Evolutionary conservation across 1,284 basidiomycete genomes (phyloP).

Genomic region (Boletus sp.): DNA sequence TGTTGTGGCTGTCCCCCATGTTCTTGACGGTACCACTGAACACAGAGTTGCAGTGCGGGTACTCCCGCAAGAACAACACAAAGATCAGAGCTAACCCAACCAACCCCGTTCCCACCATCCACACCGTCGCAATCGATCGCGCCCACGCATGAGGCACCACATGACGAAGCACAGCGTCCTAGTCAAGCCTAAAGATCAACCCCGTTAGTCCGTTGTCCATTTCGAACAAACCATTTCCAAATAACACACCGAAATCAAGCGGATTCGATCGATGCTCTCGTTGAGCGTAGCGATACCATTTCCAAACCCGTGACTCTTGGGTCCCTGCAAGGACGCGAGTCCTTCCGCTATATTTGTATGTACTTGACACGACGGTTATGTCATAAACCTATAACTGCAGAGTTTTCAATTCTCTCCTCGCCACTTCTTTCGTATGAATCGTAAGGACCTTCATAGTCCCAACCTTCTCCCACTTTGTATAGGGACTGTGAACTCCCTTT

Average conservation of each 20-base stretch:
- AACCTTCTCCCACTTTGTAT: constrained; percentile 12
- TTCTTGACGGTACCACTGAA: constrained; percentile 38
- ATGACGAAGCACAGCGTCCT: constrained; percentile 55
- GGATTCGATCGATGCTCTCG: constrained; percentile 56
- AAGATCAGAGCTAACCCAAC: constrained; percentile 58
- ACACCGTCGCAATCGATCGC: constrained; percentile 67
- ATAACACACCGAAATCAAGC: constrained; percentile 53
- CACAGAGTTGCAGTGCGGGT: constrained; percentile 57
- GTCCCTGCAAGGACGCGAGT: too few species aligned
- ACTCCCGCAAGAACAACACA: constrained; percentile 58
- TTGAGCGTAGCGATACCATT: constrained; percentile 56
- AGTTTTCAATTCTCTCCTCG: constrained; percentile 3
- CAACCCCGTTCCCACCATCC: constrained; percentile 69
- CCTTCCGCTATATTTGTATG: too few species aligned
- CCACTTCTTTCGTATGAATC: constrained; percentile 9
- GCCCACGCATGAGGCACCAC: constrained; percentile 72
- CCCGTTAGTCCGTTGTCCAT: neutral
- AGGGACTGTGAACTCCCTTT: constrained; percentile 9
- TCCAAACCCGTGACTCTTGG: constrained; percentile 41
- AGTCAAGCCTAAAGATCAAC: neutral
- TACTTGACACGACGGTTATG: neutral
- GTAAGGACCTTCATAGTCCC: constrained; percentile 9
- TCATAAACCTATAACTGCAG: neutral
- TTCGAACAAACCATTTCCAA: constrained; percentile 12
- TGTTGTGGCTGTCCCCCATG: constrained; percentile 12